Percentiles rank a stretch among this genome's conserved stretches.
Conservation (phyloP, 352 stramenopile genomes). For the Pythium sukuiense region DNA sequence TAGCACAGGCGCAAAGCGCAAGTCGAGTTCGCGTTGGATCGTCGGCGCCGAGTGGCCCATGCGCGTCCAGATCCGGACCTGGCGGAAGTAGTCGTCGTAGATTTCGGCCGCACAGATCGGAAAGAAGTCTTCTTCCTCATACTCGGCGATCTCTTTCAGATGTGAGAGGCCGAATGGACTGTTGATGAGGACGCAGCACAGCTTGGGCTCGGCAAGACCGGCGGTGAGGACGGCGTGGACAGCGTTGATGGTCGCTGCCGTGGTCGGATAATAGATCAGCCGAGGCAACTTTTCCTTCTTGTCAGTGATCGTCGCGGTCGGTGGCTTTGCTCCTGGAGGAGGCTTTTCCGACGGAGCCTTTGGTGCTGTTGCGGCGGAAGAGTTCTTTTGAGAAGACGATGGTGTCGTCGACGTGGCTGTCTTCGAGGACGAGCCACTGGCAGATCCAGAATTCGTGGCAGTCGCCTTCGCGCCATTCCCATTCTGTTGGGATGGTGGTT, state of each 20-base stretch:
- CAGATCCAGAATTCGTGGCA: not conserved
- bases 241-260: slow-evolving; percentile 61
- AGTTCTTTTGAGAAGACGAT: not conserved
- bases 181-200: slow-evolving; percentile 67
- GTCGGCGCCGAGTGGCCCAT: slow-evolving; percentile 54
- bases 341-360: not conserved
- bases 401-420: not conserved
- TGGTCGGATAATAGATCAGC: slow-evolving; percentile 64
- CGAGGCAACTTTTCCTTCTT: slow-evolving; percentile 49
- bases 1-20: slow-evolving; percentile 45
- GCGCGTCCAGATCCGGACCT: slow-evolving; percentile 67
- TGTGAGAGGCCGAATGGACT: slow-evolving; percentile 57
- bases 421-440: not conserved
- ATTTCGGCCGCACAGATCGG: slow-evolving; percentile 67
- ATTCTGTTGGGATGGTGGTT: not conserved
- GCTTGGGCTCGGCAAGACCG: slow-evolving; percentile 42
- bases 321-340: slow-evolving; percentile 17
- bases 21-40: slow-evolving; percentile 56
- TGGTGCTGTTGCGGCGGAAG: not conserved
- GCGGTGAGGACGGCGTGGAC: slow-evolving; percentile 52
- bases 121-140: slow-evolving; percentile 53
- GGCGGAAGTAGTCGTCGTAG: slow-evolving; percentile 74
- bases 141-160: slow-evolving; percentile 50
- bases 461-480: not conserved
- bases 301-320: slow-evolving; percentile 32